A percentile compares a stretch with the other conserved stretches of the same genome.
phyloP scores from a whole-genome alignment of 495 filamentous ascomycete species.

The Parathielavia hyrcaniae region DNA sequence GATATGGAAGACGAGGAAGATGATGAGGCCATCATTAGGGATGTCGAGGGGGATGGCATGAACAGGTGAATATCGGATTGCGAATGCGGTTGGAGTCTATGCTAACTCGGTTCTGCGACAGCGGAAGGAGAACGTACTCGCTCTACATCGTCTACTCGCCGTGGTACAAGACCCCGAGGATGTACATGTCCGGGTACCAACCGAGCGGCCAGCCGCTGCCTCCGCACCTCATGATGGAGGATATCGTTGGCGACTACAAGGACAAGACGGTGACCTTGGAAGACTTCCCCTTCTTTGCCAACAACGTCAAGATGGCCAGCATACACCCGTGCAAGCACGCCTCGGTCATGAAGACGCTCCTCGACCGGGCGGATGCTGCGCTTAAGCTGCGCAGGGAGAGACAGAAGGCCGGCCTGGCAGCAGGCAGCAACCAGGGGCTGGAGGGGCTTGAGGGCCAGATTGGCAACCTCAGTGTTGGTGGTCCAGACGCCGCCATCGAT shows the following conservation, averaged over 20 bases:
- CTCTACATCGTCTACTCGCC: conserved; percentile 97
- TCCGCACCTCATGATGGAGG: conserved; percentile 94
- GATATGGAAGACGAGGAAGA: conserved; percentile 99
- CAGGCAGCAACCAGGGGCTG: conserved; percentile 47
- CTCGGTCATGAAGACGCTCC: conserved; percentile 93
- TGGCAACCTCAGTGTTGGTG: conserved; percentile 44
- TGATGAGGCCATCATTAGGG: conserved; percentile 92
- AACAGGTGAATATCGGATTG: conserved; percentile 56
- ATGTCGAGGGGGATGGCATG: conserved; percentile 53
- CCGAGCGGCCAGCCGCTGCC: conserved; percentile 77
- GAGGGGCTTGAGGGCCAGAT: conserved; percentile 56
- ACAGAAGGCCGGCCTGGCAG: conserved; percentile 49
- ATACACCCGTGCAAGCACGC: conserved; percentile 93
- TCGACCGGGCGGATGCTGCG: conserved; percentile 90
- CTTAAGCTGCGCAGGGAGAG: conserved; percentile 83
- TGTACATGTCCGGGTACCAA: conserved; percentile 88
- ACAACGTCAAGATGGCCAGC: conserved; percentile 84
- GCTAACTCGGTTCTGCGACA: conserved; percentile 32
- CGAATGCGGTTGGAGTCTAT: neutral
- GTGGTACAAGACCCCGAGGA: conserved; percentile 92
- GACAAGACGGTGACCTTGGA: conserved; percentile 99
- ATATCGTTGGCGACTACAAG: conserved; percentile 98
- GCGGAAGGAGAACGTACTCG: conserved; percentile 83
- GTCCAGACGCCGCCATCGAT: conserved; percentile 34
- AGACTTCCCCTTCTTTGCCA: conserved; percentile 88